Conservation (phyloP, 768 basidiomycete species). For the Lanmaoa rubissima region DNA sequence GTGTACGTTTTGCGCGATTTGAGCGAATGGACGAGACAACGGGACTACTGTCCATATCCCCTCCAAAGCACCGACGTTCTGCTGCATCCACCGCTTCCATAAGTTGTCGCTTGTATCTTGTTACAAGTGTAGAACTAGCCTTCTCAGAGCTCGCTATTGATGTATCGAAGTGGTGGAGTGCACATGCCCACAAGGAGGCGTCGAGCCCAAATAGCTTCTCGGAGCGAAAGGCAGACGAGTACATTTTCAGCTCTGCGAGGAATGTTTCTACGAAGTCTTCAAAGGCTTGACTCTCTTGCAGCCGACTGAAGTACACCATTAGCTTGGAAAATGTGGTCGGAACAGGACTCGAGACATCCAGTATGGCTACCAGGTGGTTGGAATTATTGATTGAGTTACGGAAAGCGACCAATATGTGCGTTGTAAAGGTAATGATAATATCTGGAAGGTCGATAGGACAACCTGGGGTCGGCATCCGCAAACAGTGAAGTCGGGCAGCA, state of each 20-base stretch:
- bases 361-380: slow-evolving; percentile 21
- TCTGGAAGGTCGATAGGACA: slow-evolving; percentile 24
- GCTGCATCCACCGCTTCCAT: slow-evolving; percentile 51
- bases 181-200: slow-evolving; percentile 52
- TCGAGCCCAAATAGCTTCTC: slow-evolving; percentile 42
- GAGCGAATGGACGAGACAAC: slow-evolving; percentile 7
- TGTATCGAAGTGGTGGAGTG: slow-evolving; percentile 46
- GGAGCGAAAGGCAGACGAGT: slow-evolving; percentile 31
- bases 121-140: slow-evolving; percentile 24
- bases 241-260: slow-evolving; percentile 21
- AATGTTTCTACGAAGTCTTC: slow-evolving; percentile 24
- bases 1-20: slow-evolving; percentile 3
- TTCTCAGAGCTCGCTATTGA: slow-evolving; percentile 23
- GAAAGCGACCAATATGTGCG: slow-evolving; percentile 18
- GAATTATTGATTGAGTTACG: slow-evolving; percentile 5
- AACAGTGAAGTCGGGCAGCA: slow-evolving; percentile 18
- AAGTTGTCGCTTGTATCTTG: slow-evolving; percentile 38
- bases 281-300: slow-evolving; percentile 7
- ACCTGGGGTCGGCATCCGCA: slow-evolving; percentile 4
- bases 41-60: slow-evolving; percentile 15
- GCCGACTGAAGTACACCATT: slow-evolving; percentile 21
- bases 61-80: slow-evolving; percentile 46
- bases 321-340: slow-evolving; percentile 33
- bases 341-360: slow-evolving; percentile 29
- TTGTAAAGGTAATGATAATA: slow-evolving; percentile 21